Base-by-base conservation (phyloP, 495 filamentous ascomycete species). In the Xylaria intraflava region DNA sequence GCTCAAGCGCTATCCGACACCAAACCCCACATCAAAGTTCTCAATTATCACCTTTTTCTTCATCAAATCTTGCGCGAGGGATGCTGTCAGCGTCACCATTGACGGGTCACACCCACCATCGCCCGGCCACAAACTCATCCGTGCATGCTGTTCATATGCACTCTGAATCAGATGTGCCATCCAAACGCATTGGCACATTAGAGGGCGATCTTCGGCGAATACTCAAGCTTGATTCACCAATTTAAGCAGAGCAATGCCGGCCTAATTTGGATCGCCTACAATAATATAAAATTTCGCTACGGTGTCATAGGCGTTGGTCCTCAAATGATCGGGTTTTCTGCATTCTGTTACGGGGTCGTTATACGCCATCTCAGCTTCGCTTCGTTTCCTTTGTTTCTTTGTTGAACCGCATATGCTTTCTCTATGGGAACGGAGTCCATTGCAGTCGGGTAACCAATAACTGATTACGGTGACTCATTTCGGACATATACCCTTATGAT, bases 151-250 rank as follows among this genome's bases (percentile, higher is more conserved):
- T 42, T 1, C 49, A 55, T 33, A 47, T 45, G 2, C 57, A 62
- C 14, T 1, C 43, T 11, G 30, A 55, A 2, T 31, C 59, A 1
- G 36, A 43, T 8, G 49, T 52, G 29, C 67, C 62, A 26, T 44
- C 67, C 6, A 49, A 68, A 7, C 65, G 75, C 38, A 35, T 79
- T 46, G 40, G 62, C 41, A 57, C 68, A 3, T 76, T 78, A 68
- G 77, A 79, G 56, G 70, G 78, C 36, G 68, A 66, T 48, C 73
- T 81, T 29, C 69, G 75, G 17, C 73, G 69, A 26, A 70, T 78
- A 20, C 58, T 81, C 24, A 79, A 79, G 48, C 58, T 78, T 19
- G 72, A 72, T 23, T 47, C 65, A 3, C 53, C 46, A 6, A 41
- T 30, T 30, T 55, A 52, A 16, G 30, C 55, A 1, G 22, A 16